Conservation (phyloP, 306 rosid species). For the Dryas alaskensis region DNA sequence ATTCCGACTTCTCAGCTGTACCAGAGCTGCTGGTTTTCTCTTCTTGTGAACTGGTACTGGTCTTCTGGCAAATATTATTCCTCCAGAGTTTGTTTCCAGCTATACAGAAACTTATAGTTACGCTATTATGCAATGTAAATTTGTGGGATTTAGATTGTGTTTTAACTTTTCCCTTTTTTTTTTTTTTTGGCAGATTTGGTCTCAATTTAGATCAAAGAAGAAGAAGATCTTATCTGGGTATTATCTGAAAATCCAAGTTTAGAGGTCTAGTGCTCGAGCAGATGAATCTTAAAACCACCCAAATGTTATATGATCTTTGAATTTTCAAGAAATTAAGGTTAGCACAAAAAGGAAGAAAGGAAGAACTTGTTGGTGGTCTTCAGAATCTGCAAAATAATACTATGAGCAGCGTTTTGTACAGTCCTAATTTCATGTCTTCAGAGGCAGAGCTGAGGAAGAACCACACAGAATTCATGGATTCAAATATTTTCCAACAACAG, state of each 20-base stretch:
- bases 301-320: background rate
- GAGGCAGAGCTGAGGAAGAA: constrained; percentile 50
- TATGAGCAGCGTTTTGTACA: constrained; percentile 62
- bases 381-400: constrained; percentile 23
- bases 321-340: background rate
- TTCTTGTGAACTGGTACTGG: background rate
- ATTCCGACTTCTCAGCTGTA: background rate
- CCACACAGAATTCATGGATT: constrained; percentile 52
- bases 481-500: constrained; percentile 28
- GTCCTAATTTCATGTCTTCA: constrained; percentile 37
- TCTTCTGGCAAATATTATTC: background rate
- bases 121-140: background rate
- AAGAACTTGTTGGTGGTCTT: background rate
- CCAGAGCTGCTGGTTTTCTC: background rate
- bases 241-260: background rate
- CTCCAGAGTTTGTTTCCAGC: background rate
- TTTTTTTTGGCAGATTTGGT: constrained; percentile 19
- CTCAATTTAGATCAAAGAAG: background rate
- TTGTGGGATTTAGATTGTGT: background rate
- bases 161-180: background rate
- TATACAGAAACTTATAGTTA: background rate
- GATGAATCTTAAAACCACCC: constrained; percentile 9
- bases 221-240: constrained; percentile 16
- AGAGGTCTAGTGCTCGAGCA: background rate
- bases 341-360: too few species aligned